Base-by-base conservation (phyloP, 495 filamentous ascomycete genomes). In the Penicillium subrubescens region DNA sequence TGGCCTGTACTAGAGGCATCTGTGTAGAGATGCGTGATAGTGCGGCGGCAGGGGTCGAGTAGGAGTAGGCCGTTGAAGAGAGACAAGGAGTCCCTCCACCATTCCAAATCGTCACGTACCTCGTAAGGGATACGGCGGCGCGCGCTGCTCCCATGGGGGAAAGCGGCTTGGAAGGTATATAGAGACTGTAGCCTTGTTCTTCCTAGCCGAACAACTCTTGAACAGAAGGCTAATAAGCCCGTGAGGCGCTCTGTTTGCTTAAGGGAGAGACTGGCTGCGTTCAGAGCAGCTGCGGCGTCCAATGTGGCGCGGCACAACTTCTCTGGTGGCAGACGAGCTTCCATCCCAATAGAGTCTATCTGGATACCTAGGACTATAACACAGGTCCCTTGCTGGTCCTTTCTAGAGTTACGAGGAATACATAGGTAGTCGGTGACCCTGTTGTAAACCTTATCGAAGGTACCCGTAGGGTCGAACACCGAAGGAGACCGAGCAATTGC, bases 1-100 rank as follows among this genome's bases (percentile, higher is more conserved):
- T 37, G 55, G 19, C 55, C 55, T 11, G 34, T 37, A 27, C 43
- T 39, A 1, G 31, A 57, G 31, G 55, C 55, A 25, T 57, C 55
- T 57, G 55, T 57, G 55, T 57, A 57, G 35, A 57, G 51, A 33
- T 54, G 25, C 25, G 51, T 54, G 25, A 54, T 54, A 15, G 51
- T 33, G 27, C 51, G 51, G 51, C 51, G 51, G 51, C 25, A 54
- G 51, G 51, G 55, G 55, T 35, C 19, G 27, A 57, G 23, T 57
- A 57, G 55, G 55, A 39, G 55, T 35, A 39, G 34, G 55, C 31
- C 55, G 31, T 27, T 57, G 17, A 35, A 54, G 31, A 54, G 51
- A 54, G 51, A 54, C 11, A 54, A 54, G 31, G 31, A 39, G 34
- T 57, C 35, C 34, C n/a, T 57, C 55, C 34, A 57, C 55, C 19